A percentile compares a stretch with the other conserved stretches of the same genome.
These are phyloP conservation scores for Barnettozyma botsteinii DNA, from an alignment of 805 yeast genomes.

Conservation along the genomic window DNA sequence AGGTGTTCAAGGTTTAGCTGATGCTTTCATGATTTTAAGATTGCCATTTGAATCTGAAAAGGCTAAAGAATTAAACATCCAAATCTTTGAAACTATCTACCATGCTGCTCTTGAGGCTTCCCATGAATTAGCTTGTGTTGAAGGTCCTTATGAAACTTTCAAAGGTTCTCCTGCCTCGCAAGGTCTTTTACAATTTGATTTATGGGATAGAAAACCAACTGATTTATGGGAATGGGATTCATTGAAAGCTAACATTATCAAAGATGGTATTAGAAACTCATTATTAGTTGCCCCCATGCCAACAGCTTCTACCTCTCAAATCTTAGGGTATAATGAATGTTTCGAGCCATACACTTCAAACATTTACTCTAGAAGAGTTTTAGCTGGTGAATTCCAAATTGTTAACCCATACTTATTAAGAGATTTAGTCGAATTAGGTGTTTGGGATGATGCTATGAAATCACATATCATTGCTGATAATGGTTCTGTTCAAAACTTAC, in stretches of 20 bases:
- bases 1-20: conserved; percentile 98
- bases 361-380: conserved; percentile 82
- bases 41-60: conserved; percentile 80
- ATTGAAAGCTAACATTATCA: conserved; percentile 51
- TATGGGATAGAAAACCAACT: conserved; percentile 79
- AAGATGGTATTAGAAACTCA: conserved; percentile 80
- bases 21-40: conserved; percentile 72
- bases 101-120: conserved; percentile 92
- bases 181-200: conserved; percentile 79
- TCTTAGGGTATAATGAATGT: conserved; percentile 89
- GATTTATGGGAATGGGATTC: conserved; percentile 82
- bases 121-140: conserved; percentile 62
- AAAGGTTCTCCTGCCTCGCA: conserved; percentile 86
- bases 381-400: conserved; percentile 91
- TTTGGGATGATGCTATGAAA: conserved; percentile 81
- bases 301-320: conserved; percentile 96
- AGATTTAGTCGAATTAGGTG: conserved; percentile 74
- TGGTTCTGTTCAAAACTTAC: conserved; percentile 81
- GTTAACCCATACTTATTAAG: conserved; percentile 81
- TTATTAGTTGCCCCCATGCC: conserved; percentile 94
- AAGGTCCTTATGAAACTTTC: conserved; percentile 70
- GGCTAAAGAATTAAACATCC: conserved; percentile 71
- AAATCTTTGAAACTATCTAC: conserved; percentile 92
- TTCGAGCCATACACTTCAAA: conserved; percentile 95
- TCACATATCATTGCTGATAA: conserved; percentile 66